Evolutionary conservation across 2,329 filamentous ascomycete species (phyloP).

Genomic region (Polychaeton citri): DNA sequence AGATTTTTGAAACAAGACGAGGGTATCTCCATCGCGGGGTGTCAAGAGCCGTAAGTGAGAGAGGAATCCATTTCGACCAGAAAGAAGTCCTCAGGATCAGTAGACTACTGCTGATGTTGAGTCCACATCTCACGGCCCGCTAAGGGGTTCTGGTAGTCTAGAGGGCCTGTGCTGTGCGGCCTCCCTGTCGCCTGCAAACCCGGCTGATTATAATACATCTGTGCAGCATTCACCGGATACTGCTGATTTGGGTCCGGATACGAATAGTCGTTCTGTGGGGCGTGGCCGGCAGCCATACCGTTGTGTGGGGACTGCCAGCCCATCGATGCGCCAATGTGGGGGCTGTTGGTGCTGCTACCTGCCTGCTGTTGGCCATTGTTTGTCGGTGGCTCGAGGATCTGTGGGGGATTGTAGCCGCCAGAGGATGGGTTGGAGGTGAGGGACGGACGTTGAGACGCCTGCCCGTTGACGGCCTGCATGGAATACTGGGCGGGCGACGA

Average conservation of each 20-base stretch:
- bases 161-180: slow-evolving; percentile 55
- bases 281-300: slow-evolving; percentile 56
- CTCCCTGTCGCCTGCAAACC: slow-evolving; percentile 46
- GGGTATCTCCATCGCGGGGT: no score
- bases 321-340: slow-evolving; percentile 60
- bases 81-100: no score
- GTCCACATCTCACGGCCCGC: slow-evolving; percentile 43
- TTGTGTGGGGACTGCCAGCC: slow-evolving; percentile 82
- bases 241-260: slow-evolving; percentile 56
- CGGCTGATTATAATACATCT: slow-evolving; percentile 59
- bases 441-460: slow-evolving; percentile 35
- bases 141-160: slow-evolving; percentile 49
- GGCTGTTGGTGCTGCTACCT: slow-evolving; percentile 41
- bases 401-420: slow-evolving; percentile 60
- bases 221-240: slow-evolving; percentile 47
- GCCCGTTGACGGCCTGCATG: slow-evolving; percentile 41
- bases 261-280: slow-evolving; percentile 48
- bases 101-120: slow-evolving; percentile 25
- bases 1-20: no score
- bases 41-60: no score
- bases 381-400: slow-evolving; percentile 67
- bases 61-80: no score
- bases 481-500: slow-evolving; percentile 47
- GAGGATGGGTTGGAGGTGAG: slow-evolving; percentile 68
- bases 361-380: slow-evolving; percentile 64